Conservation (phyloP, 1,284 basidiomycete species). For the Moesziomyces antarcticus region DNA sequence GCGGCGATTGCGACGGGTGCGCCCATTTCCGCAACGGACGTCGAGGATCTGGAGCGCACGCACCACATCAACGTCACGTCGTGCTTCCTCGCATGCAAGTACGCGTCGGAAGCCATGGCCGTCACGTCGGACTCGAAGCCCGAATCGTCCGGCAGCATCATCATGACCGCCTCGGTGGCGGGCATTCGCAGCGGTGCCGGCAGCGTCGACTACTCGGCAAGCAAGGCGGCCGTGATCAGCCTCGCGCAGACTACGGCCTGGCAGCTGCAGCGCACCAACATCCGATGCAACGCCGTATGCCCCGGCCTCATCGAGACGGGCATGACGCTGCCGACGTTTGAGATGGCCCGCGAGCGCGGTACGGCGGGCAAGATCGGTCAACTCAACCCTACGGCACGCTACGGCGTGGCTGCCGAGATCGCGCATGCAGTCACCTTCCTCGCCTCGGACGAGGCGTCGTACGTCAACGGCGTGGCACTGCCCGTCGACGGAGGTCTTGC, state of each 20-base stretch:
- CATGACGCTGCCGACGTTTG: conserved; percentile 82
- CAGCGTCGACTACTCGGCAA: conserved; percentile 78
- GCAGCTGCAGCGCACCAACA: conserved; percentile 82
- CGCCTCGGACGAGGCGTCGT: conserved; percentile 84
- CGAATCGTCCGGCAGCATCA: conserved; percentile 81
- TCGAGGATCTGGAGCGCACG: conserved; percentile 78
- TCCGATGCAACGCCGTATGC: conserved; percentile 89
- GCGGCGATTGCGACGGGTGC: conserved; percentile 70
- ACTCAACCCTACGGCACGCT: conserved; percentile 83
- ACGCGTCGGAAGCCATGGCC: conserved; percentile 84
- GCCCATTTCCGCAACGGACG: conserved; percentile 74
- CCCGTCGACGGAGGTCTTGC: conserved; percentile 87
- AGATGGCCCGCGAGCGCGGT: conserved; percentile 79
- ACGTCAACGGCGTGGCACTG: conserved; percentile 89
- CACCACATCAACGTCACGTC: conserved; percentile 85
- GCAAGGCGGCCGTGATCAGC: conserved; percentile 73
- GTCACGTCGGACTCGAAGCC: conserved; percentile 74
- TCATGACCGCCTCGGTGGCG: conserved; percentile 92
- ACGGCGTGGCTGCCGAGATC: conserved; percentile 71
- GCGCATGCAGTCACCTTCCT: conserved; percentile 86
- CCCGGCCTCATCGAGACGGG: conserved; percentile 91
- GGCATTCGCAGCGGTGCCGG: conserved; percentile 88
- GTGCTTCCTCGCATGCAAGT: conserved; percentile 90
- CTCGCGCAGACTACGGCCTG: conserved; percentile 83
- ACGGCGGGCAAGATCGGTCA: conserved; percentile 82